Evolutionary conservation across 129 eudicot genomes (phyloP).

Genomic region (Helianthus tuberosus): DNA sequence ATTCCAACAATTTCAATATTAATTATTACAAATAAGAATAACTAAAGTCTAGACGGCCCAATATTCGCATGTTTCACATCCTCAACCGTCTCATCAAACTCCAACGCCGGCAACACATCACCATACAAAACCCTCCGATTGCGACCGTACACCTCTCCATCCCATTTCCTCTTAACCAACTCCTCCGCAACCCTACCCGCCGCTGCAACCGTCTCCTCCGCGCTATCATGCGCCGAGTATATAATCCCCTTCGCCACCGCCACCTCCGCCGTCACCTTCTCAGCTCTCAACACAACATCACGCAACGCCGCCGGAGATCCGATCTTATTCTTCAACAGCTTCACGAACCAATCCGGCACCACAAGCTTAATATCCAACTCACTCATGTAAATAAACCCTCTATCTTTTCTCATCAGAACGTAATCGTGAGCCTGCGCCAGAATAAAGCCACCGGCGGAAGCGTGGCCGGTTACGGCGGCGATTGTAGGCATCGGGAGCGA

Average conservation of each 20-base stretch:
- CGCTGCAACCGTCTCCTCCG: conserved; percentile 62
- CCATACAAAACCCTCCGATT: conserved; percentile 47
- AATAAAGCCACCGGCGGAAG: conserved; percentile 59
- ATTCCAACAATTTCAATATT: too few species aligned
- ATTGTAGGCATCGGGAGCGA: conserved; percentile 85
- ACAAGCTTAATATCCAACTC: conserved; percentile 61
- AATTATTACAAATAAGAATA: not conserved
- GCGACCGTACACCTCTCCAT: conserved; percentile 58
- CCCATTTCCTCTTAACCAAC: conserved; percentile 58
- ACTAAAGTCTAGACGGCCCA: conserved; percentile 23
- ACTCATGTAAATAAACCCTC: conserved; percentile 80
- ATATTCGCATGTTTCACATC: conserved; percentile 28
- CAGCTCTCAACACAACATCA: conserved; percentile 58
- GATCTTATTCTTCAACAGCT: conserved; percentile 42
- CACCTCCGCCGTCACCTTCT: conserved; percentile 53
- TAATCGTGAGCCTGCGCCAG: conserved; percentile 74
- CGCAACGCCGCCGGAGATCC: conserved; percentile 58
- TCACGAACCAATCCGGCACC: conserved; percentile 50
- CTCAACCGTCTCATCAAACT: conserved; percentile 53
- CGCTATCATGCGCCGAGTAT: conserved; percentile 53
- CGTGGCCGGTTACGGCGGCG: conserved; percentile 86
- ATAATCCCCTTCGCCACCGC: conserved; percentile 66
- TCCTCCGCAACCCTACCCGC: conserved; percentile 57
- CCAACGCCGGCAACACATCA: conserved; percentile 46
- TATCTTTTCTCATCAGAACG: conserved; percentile 64